Conservation (phyloP, 306 rosid species). For the Rosa chinensis region DNA sequence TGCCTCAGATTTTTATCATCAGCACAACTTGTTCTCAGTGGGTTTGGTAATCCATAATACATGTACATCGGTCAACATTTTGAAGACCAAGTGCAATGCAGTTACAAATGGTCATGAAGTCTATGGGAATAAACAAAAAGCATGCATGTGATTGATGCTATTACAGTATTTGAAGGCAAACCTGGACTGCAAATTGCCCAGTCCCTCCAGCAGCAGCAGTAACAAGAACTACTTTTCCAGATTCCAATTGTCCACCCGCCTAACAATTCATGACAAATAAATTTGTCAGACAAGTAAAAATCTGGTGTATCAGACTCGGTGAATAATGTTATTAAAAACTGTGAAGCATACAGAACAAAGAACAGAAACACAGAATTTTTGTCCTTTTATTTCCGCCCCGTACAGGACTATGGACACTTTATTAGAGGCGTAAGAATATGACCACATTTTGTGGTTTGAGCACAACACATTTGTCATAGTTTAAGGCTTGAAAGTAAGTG, state of each 20-base stretch:
- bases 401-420: not conserved
- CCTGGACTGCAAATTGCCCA: constrained; percentile 99
- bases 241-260: constrained; percentile 82
- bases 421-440: not conserved
- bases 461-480: not conserved
- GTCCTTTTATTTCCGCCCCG: not conserved
- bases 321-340: not conserved
- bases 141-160: not conserved
- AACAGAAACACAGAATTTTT: not conserved
- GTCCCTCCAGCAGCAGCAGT: constrained; percentile 99
- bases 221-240: constrained; percentile 84
- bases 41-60: not conserved
- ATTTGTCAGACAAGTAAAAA: constrained; percentile 25
- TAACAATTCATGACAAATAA: constrained; percentile 31
- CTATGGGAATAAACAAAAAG: not conserved
- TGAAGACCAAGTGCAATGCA: not conserved
- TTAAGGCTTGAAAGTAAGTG: not conserved
- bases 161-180: constrained; percentile 19
- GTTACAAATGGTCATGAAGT: not conserved
- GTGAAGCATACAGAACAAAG: constrained; percentile 12
- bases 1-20: not conserved
- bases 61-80: not conserved
- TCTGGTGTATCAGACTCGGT: constrained; percentile 9
- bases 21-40: not conserved
- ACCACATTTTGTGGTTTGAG: not conserved